phyloP scores from a whole-genome alignment of 164 flowering plant species.

The Vitis riparia region DNA sequence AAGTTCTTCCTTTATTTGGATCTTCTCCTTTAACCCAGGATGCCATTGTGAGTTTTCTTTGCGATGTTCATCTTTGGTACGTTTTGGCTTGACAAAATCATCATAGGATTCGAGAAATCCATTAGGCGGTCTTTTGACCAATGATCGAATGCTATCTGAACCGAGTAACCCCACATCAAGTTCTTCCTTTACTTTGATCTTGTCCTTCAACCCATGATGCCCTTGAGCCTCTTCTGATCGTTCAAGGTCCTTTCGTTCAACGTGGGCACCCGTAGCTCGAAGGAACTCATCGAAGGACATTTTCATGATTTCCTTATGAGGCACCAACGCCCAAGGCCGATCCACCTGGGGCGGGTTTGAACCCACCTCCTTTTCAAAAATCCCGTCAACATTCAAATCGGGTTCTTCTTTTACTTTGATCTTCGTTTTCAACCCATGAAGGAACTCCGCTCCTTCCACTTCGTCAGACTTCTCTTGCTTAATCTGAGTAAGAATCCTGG shows the following conservation, averaged over 20 bases:
- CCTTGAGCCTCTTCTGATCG: not conserved
- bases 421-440: not conserved
- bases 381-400: slow-evolving; percentile 1
- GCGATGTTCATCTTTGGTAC: not conserved
- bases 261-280: not conserved
- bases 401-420: slow-evolving; percentile 10
- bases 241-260: not conserved
- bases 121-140: not conserved
- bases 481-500: slow-evolving; percentile 20
- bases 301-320: not conserved
- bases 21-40: not conserved
- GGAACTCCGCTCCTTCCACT: not conserved
- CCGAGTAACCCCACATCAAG: not conserved
- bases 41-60: not conserved
- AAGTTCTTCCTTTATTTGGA: slow-evolving; percentile 18
- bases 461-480: slow-evolving; percentile 15
- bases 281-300: slow-evolving; percentile 5
- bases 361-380: not conserved
- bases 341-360: not conserved
- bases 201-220: not conserved
- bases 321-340: not conserved
- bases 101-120: not conserved
- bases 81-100: not conserved
- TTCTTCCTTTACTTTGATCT: slow-evolving; percentile 5
- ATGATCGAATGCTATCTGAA: not conserved